Evolutionary conservation across 2,329 filamentous ascomycete species (phyloP).

Genomic region (Periconia sp.): DNA sequence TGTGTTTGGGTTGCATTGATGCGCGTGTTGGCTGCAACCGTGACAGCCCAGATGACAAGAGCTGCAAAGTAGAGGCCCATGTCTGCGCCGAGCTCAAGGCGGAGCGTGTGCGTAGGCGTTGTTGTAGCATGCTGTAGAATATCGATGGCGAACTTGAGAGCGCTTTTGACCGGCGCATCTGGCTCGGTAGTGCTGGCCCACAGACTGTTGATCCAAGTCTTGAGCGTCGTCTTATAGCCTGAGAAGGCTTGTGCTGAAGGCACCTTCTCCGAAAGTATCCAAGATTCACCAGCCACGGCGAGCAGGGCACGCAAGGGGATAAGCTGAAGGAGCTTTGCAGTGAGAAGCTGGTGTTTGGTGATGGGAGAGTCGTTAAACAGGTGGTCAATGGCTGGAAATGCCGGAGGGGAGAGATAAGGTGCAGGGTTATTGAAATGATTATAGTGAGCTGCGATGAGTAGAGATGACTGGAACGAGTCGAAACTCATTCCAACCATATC

Average conservation of each 20-base stretch:
- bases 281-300: slow-evolving; percentile 52
- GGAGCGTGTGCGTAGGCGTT: slow-evolving; percentile 18
- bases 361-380: slow-evolving; percentile 28
- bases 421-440: slow-evolving; percentile 26
- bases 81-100: slow-evolving; percentile 35
- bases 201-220: slow-evolving; percentile 43
- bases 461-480: slow-evolving; percentile 44
- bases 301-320: slow-evolving; percentile 51
- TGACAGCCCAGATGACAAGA: slow-evolving; percentile 44
- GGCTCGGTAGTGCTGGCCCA: slow-evolving; percentile 22
- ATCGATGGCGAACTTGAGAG: slow-evolving; percentile 33
- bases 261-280: slow-evolving; percentile 53
- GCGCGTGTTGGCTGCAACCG: slow-evolving; percentile 31
- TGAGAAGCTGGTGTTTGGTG: slow-evolving; percentile 39
- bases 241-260: slow-evolving; percentile 39
- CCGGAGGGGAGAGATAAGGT: slow-evolving; percentile 18
- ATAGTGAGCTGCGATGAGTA: slow-evolving; percentile 45
- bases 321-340: slow-evolving; percentile 45
- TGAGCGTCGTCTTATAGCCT: slow-evolving; percentile 37
- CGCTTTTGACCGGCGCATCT: slow-evolving; percentile 25
- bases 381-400: slow-evolving; percentile 24
- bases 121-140: slow-evolving; percentile 32
- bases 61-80: slow-evolving; percentile 44
- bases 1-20: slow-evolving; percentile 14
- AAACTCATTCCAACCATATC: slow-evolving; percentile 16